A percentile compares a stretch with the other conserved stretches of the same genome.
Evolutionary conservation across 805 yeast genomes (phyloP).

Genomic region (Brettanomyces custersianus): DNA sequence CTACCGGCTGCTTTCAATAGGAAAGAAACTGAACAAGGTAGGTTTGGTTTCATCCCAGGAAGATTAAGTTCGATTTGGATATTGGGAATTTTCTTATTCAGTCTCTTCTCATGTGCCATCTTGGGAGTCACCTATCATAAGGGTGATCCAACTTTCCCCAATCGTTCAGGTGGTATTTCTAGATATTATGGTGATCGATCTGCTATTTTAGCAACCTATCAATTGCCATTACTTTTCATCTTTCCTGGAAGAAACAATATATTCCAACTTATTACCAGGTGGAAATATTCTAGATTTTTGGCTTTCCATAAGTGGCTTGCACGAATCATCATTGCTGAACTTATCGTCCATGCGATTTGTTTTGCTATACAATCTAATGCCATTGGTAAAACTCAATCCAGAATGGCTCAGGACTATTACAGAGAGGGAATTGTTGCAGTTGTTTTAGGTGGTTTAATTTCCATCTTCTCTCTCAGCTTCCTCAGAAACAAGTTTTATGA

Average conservation of each 20-base stretch:
- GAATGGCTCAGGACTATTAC: slow-evolving; percentile 22
- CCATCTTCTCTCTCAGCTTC: slow-evolving; percentile 29
- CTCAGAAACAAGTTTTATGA: slow-evolving; percentile 56
- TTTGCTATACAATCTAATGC: slow-evolving; percentile 19
- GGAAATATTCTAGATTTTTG: slow-evolving; percentile 47
- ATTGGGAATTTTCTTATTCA: slow-evolving; percentile 26
- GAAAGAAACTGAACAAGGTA: slow-evolving; percentile 12
- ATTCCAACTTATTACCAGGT: slow-evolving; percentile 49
- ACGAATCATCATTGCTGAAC: slow-evolving; percentile 31
- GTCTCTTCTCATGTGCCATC: slow-evolving; percentile 12
- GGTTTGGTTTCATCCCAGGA: slow-evolving; percentile 36
- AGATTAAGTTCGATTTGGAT: slow-evolving; percentile 41
- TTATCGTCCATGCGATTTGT: slow-evolving; percentile 36
- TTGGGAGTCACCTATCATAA: slow-evolving; percentile 15
- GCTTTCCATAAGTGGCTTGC: slow-evolving; percentile 52
- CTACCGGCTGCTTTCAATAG: slow-evolving; percentile 16
- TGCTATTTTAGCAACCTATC: slow-evolving; percentile 40
- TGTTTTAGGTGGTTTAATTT: slow-evolving; percentile 17
- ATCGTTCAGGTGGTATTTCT: slow-evolving; percentile 14
- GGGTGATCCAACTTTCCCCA: slow-evolving; percentile 16
- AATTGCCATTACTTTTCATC: slow-evolving; percentile 41
- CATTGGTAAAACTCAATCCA: slow-evolving; percentile 14
- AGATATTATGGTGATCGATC: slow-evolving; percentile 41
- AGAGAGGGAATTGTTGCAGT: slow-evolving; percentile 28
- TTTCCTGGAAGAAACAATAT: slow-evolving; percentile 60